Base-by-base conservation (phyloP, 2,329 filamentous ascomycete genomes). In the Magnaporthiopsis rhizophila region DNA sequence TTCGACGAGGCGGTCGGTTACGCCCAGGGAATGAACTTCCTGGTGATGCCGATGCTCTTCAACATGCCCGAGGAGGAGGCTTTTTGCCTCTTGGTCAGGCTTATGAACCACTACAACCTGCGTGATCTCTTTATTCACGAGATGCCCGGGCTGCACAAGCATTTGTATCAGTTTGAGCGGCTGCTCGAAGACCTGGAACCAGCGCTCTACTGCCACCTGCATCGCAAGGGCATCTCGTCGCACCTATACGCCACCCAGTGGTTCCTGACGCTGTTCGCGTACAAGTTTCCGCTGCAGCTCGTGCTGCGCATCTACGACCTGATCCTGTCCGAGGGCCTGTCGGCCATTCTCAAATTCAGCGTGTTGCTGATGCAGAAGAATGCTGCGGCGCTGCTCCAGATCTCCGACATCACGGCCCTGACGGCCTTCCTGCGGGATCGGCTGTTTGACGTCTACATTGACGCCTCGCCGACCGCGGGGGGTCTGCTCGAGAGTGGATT, bases 41-140 rank as follows among this genome's bases (percentile, higher is more conserved):
- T 99, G 66, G 90, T 92, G 61, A 98, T 98, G 92, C 95, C 96
- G 30, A 76, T 99, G 24, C 81, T 99, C 1, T 97, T 99, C 79
- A 98, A 97, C 74, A 97, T 98, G 93, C 90, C 93, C 2, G 94
- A 98, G 77, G 92, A 96, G 73, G 95, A 99, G 77, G 94, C 95
- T 0, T 99, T 99, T 73, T 95, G 92, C 70, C 80, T 99, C 24
- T 85, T 99, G 32, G 92, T 97, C 24, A 89, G 92, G 68, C 78
- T 99, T 64, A 99, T 99, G 95, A 96, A 96, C 78, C 91, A 97
- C 69, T 99, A 98, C 75, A 88, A 92, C 65, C 81, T 99, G 38
- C 89, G 95, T 59, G 92, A 97, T 68, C 85, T 99, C 71, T 99
- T 98, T 72, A 86, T 96, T 62, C 89, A 94, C 68, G 95, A 97